Conservation (phyloP, 2,329 filamentous ascomycete species). For the Beauveria pseudobassiana region DNA sequence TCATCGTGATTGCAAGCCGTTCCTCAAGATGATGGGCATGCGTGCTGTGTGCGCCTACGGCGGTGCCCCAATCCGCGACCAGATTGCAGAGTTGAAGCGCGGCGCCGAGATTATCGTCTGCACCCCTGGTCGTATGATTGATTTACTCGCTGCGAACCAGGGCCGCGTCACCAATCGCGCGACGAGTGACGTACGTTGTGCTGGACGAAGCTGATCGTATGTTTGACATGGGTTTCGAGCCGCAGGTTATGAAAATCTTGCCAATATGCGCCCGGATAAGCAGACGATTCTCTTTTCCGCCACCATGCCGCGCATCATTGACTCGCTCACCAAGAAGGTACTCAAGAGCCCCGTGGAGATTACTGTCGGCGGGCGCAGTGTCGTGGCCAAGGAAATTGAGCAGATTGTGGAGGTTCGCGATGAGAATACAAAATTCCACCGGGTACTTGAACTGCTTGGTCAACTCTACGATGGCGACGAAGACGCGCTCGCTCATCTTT, state of each 20-base stretch:
- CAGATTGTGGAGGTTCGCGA: slow-evolving; percentile 85
- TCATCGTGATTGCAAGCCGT: slow-evolving; percentile 88
- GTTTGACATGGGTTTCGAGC: slow-evolving; percentile 99
- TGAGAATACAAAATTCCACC: slow-evolving; percentile 75
- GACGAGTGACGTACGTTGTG: slow-evolving; percentile 85
- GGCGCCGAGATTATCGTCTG: slow-evolving; percentile 93
- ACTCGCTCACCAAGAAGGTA: slow-evolving; percentile 81
- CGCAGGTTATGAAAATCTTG: slow-evolving; percentile 93
- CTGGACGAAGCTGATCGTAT: slow-evolving; percentile 96
- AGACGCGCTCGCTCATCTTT: slow-evolving; percentile 84
- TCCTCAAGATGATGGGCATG: slow-evolving; percentile 77
- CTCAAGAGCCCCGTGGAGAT: slow-evolving; percentile 83
- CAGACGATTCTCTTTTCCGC: slow-evolving; percentile 96
- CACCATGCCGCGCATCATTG: slow-evolving; percentile 91
- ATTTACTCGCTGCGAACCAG: slow-evolving; percentile 85
- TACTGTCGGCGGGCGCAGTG: slow-evolving; percentile 79
- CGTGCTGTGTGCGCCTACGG: slow-evolving; percentile 90
- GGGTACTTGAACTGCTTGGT: slow-evolving; percentile 78
- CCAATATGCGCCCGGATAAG: slow-evolving; percentile 82
- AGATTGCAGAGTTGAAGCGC: slow-evolving; percentile 93
- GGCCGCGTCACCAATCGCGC: slow-evolving; percentile 90
- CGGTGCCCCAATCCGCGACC: slow-evolving; percentile 91
- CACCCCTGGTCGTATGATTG: slow-evolving; percentile 91
- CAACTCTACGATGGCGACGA: slow-evolving; percentile 82
- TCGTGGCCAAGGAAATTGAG: slow-evolving; percentile 84